Percentiles rank a stretch among this genome's conserved stretches.
Evolutionary conservation across 768 basidiomycete species (phyloP).

Genomic region (Boletus eberwhitei): DNA sequence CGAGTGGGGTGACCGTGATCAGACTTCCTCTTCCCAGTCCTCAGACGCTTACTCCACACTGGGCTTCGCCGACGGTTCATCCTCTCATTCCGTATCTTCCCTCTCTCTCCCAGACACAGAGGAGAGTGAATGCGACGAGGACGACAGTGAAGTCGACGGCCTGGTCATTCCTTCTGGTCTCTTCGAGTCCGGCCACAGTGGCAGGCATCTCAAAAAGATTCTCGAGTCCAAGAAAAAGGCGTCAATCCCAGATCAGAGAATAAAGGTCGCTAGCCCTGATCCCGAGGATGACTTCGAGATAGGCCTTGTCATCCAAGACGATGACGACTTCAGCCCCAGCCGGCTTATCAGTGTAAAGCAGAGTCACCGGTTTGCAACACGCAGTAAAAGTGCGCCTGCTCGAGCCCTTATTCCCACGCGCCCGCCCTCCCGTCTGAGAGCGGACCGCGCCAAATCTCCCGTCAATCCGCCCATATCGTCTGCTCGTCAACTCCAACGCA

Average conservation of each 20-base stretch:
- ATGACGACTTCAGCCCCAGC: constrained; percentile 78
- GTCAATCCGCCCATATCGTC: constrained; percentile 68
- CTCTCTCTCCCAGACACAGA: constrained; percentile 66
- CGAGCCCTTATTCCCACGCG: constrained; percentile 47
- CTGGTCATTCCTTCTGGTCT: constrained; percentile 72
- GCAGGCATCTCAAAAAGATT: constrained; percentile 46
- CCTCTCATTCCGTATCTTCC: constrained; percentile 68
- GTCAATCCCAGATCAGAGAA: constrained; percentile 51
- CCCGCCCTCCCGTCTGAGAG: constrained; percentile 61
- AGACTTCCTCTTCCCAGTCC: constrained; percentile 80
- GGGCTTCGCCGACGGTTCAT: constrained; percentile 70
- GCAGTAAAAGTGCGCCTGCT: constrained; percentile 61
- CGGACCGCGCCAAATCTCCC: constrained; percentile 71
- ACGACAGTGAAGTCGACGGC: constrained; percentile 77
- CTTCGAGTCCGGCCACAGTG: constrained; percentile 68
- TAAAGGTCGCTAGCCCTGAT: constrained; percentile 56
- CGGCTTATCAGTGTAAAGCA: constrained; percentile 55
- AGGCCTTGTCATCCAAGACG: constrained; percentile 80
- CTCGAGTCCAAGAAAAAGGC: constrained; percentile 53
- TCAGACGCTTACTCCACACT: constrained; percentile 82
- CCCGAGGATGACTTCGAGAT: constrained; percentile 84
- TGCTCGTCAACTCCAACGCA: constrained; percentile 61
- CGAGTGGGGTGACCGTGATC: constrained; percentile 84
- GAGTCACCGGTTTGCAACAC: constrained; percentile 41
- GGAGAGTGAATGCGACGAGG: constrained; percentile 63